Evolutionary conservation across 2,329 filamentous ascomycete genomes (phyloP).

Genomic region (Trematosphaeria pertusa): DNA sequence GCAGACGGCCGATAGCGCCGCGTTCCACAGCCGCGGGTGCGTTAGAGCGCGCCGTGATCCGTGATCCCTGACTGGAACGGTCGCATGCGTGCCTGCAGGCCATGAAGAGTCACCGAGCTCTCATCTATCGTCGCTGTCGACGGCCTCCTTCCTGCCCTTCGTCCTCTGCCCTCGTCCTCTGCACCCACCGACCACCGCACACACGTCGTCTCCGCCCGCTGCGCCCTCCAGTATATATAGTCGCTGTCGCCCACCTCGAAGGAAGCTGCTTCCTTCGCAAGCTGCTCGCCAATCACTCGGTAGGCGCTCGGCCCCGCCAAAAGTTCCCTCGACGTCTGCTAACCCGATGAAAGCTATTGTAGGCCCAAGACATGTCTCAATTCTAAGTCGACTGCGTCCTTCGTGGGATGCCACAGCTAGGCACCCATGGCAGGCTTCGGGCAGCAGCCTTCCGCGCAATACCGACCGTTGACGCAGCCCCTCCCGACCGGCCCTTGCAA

Average conservation of each 20-base stretch:
- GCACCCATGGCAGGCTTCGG: conserved; percentile 45
- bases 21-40: conserved; percentile 30
- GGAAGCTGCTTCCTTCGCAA: conserved; percentile 23
- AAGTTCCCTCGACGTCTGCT: conserved; percentile 26
- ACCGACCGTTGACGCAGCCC: conserved; percentile 32
- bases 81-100: conserved; percentile 24
- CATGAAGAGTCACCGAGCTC: conserved; percentile 35
- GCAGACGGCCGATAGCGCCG: conserved; percentile 14
- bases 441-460: conserved; percentile 29
- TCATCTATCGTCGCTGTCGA: conserved; percentile 18
- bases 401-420: conserved; percentile 41
- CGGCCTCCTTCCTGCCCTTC: conserved; percentile 31
- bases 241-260: conserved; percentile 18
- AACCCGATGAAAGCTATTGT: conserved; percentile 30
- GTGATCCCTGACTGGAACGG: conserved; percentile 23
- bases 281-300: conserved; percentile 32
- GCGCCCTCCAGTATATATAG: conserved; percentile 19
- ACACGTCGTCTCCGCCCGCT: conserved; percentile 13
- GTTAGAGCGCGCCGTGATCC: conserved; percentile 21
- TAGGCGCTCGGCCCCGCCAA: conserved; percentile 36
- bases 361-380: conserved; percentile 36
- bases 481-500: conserved; percentile 62
- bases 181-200: conserved; percentile 17
- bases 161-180: conserved; percentile 18
- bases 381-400: conserved; percentile 35